Base-by-base conservation (phyloP, 2,329 filamentous ascomycete species). In the Colletotrichum cuscutae region DNA sequence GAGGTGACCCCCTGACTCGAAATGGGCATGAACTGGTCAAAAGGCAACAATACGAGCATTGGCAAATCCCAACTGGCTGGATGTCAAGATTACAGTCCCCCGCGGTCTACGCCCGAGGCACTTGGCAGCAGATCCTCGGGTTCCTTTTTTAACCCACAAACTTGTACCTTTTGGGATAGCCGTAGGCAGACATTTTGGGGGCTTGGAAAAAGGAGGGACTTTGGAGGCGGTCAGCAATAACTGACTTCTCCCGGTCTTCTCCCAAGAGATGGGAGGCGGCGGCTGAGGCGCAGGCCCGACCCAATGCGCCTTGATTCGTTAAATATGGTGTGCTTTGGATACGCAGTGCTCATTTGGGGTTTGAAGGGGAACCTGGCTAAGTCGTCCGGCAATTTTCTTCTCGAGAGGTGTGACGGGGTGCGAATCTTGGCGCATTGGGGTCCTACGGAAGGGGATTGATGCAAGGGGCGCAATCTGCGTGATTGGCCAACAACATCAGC, bases 11-110 rank as follows among this genome's bases (percentile, higher is more conserved):
- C 66, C 66, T 70, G 66, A 56, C 60, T 35, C 46, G 59, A 57
- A 1, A 13, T 57, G 58, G 37, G 42, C 19, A 49, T n/a, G 42
- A 49, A 49, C 7, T 49, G 42, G 42, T 22, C 4, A 30, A 26
- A 32, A 42, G 54, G 46, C 5, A 12, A 65, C 11, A 61, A 72
- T 70, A 72, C 66, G 66, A 72, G 70, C 66, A 70, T 60, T 72
- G 70, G 60, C 70, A 63, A 49, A 54, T 56, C 30, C 60, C 59
- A 37, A 65, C 32, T 57, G 32, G 30, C 66, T 72, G 66, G 60
- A 70, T 52, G 60, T 65, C 60, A 72, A 72, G 61, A 65, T 70
- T 72, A 60, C 66, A 72, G 70, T 72, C 19, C 70, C 42, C 49
- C 22, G 24, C 24, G 70, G 66, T 70, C 60, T 72, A 61, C 54